These are phyloP conservation scores for Penicillium lagena DNA, from an alignment of 495 filamentous ascomycete species.

Conservation along the genomic window DNA sequence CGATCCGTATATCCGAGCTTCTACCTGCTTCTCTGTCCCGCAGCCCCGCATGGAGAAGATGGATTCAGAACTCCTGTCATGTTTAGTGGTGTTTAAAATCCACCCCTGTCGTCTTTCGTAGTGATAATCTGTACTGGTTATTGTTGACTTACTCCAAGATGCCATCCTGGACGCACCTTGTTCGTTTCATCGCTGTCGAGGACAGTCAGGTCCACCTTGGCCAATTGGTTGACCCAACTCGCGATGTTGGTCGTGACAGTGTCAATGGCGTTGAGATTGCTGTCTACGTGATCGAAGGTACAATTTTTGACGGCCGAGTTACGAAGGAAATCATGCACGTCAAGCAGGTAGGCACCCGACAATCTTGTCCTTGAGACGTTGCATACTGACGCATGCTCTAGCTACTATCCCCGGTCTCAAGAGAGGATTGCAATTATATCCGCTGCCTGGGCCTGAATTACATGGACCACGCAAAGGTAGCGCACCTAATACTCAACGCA, in stretches of 20 bases:
- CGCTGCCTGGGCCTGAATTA: slow-evolving; percentile 44
- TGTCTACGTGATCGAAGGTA: slow-evolving; percentile 26
- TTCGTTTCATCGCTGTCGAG: slow-evolving; percentile 33
- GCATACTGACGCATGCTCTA: background rate
- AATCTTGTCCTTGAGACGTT: background rate
- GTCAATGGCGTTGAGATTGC: slow-evolving; percentile 26
- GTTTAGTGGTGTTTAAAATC: too few relatives aligned
- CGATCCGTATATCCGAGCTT: too few relatives aligned
- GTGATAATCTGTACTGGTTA: too few relatives aligned
- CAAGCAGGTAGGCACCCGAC: slow-evolving; percentile 9
- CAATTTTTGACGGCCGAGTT: slow-evolving; percentile 31
- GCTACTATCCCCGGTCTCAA: slow-evolving; percentile 27
- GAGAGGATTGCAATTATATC: slow-evolving; percentile 28
- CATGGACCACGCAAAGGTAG: slow-evolving; percentile 28
- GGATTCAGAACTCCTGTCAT: too few relatives aligned
- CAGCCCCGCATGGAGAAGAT: too few relatives aligned
- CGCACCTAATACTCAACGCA: background rate
- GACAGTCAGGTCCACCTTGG: slow-evolving; percentile 31
- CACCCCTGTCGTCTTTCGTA: too few relatives aligned
- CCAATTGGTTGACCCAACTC: slow-evolving; percentile 10
- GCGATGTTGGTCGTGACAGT: slow-evolving; percentile 30
- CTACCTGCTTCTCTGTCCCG: too few relatives aligned
- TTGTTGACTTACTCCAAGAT: too few relatives aligned
- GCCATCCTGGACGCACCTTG: slow-evolving; percentile 25
- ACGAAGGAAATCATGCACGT: slow-evolving; percentile 29